Evolutionary conservation across 257 asterid species (phyloP), one percentile per base, ranked within the genome.

Genomic region (Salvia splendens): DNA sequence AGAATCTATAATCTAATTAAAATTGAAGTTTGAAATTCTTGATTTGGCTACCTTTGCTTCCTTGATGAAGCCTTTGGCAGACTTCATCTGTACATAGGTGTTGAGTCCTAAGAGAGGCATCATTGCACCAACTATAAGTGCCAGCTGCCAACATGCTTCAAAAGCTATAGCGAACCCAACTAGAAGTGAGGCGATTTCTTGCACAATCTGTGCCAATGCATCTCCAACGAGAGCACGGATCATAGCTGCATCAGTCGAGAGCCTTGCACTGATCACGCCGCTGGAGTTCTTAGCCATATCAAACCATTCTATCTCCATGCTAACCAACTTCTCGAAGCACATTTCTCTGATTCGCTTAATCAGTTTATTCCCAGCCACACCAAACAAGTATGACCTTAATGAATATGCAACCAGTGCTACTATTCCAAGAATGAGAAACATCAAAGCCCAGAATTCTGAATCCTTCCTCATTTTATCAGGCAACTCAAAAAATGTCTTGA

Each of bases 261-360:
- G 89, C 74, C 74, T 79, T 42, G 87, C 70, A 12, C 80, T 79
- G 8, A 79, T 75, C 43, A 65, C 62, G 38, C 90, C 89, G 17
- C 82, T 72, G 0, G 91, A 72, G 75, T 85, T 75, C 45, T 74
- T 81, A 16, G 78, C 77, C 67, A 71, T 72, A 6, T 80, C 91
- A 28, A 72, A 82, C 86, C 88, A 82, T 42, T 86, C 77, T 35
- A 85, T 61, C 71, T 85, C 85, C 84, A 75, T 82, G 66, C 81
- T 78, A 35, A 85, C 78, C 61, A 76, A 71, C 59, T 83, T 85
- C 45, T 72, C 58, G 32, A 82, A 85, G 56, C 80, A 78, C 83
- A 77, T 78, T 11, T 70, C 53, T 67, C 85, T 78, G 56, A 85
- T 75, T 42, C 86, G 49, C 16, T 61, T 6, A 20, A 82, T 67